Percentiles rank a stretch among this genome's conserved stretches.
These are phyloP conservation scores for Sonneratia caseolaris DNA, from an alignment of 345 rosid genomes.

Conservation along the genomic window DNA sequence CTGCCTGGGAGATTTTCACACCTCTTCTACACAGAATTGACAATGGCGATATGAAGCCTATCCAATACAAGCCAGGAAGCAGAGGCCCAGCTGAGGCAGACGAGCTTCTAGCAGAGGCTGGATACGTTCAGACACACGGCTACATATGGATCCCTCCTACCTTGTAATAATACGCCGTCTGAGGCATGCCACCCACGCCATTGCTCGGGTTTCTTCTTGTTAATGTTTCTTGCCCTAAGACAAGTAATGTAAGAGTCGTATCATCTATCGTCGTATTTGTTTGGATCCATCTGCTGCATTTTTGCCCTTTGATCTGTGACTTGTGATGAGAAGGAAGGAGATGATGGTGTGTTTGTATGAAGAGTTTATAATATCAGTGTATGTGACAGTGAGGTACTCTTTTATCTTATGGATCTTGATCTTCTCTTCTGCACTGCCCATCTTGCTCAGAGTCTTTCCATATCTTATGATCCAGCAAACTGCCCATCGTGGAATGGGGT, in stretches of 20 bases:
- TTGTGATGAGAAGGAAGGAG: not conserved
- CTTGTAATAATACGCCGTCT: not conserved
- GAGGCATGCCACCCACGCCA: not conserved
- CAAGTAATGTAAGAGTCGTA: not conserved
- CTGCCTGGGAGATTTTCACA: conserved; percentile 97
- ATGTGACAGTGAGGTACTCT: not conserved
- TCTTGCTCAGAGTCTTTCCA: no score
- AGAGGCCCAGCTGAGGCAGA: conserved; percentile 91
- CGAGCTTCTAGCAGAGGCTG: conserved; percentile 57
- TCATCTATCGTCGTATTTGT: not conserved
- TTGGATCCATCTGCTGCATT: not conserved
- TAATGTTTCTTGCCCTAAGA: not conserved
- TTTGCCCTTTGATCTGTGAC: not conserved
- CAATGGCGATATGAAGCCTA: conserved; percentile 62
- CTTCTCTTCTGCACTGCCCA: no score
- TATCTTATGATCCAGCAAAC: no score
- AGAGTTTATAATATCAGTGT: not conserved
- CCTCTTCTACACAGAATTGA: conserved; percentile 85
- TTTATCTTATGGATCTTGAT: no score
- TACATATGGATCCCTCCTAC: conserved; percentile 98
- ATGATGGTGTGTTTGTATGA: not conserved
- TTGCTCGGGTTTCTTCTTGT: not conserved
- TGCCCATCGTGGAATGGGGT: no score
- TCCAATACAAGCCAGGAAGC: conserved; percentile 69
- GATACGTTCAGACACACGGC: conserved; percentile 91